Percentiles rank a stretch among this genome's conserved stretches.
phyloP scores from a whole-genome alignment of 345 rosid species.

The Passiflora organensis region DNA sequence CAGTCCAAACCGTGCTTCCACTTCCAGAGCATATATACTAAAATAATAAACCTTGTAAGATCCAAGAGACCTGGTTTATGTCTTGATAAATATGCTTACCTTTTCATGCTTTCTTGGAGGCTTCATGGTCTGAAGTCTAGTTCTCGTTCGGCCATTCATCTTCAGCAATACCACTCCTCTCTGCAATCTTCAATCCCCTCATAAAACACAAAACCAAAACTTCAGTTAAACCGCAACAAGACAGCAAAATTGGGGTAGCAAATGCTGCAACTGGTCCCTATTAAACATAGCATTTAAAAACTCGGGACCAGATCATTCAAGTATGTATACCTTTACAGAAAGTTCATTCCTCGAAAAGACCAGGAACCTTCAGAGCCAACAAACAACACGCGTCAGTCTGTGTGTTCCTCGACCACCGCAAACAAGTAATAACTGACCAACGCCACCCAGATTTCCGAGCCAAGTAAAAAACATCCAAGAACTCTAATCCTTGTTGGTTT shows the following conservation, averaged over 20 bases:
- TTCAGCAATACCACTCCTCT: constrained; percentile 4
- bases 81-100: constrained; percentile 32
- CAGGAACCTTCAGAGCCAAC: constrained; percentile 14
- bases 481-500: too few relatives aligned
- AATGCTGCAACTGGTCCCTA: background rate
- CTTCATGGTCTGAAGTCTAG: constrained; percentile 25
- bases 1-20: constrained; percentile 22
- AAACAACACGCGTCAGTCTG: background rate
- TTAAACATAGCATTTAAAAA: constrained; percentile 3
- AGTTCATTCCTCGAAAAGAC: constrained; percentile 20
- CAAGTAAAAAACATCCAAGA: too few relatives aligned
- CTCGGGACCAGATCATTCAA: constrained; percentile 8
- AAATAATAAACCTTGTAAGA: constrained; percentile 1
- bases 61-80: constrained; percentile 15
- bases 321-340: constrained; percentile 10
- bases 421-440: background rate
- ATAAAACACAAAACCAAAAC: background rate
- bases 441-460: too few relatives aligned
- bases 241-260: background rate
- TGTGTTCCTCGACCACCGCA: constrained; percentile 9
- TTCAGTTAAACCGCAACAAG: constrained; percentile 6
- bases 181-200: constrained; percentile 3
- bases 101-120: constrained; percentile 37
- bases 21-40: constrained; percentile 13
- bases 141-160: constrained; percentile 36